phyloP scores from a whole-genome alignment of 192 early-diverging fungal species.

The Rhizoclosmatium globosum region DNA sequence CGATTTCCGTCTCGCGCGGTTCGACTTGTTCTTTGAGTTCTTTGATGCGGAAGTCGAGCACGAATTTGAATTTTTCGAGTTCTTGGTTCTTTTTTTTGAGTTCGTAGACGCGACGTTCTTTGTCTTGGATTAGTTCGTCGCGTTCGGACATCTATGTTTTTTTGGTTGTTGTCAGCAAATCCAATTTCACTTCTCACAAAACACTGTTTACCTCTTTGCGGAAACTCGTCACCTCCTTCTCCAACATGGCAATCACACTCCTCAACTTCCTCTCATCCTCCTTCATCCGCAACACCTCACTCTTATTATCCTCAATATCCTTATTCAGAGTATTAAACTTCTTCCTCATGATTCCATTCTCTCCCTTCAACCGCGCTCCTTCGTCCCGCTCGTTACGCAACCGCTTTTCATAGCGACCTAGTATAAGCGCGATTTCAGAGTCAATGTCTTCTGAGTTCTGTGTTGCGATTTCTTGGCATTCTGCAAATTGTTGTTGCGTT shows the following conservation, averaged over 20 bases:
- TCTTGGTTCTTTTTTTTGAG: constrained; percentile 70
- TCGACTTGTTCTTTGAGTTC: constrained; percentile 67
- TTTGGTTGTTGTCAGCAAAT: not conserved
- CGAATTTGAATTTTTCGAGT: constrained; percentile 71
- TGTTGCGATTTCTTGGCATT: constrained; percentile 54
- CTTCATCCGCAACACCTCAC: constrained; percentile 54
- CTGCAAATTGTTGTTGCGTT: constrained; percentile 45
- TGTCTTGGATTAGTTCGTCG: constrained; percentile 66
- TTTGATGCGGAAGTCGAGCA: constrained; percentile 65
- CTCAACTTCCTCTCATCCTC: constrained; percentile 60
- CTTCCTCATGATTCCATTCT: constrained; percentile 72
- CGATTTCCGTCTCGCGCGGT: constrained; percentile 61
- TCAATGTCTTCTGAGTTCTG: constrained; percentile 62
- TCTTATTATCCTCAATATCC: constrained; percentile 65
- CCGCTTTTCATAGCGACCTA: constrained; percentile 54
- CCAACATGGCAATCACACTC: constrained; percentile 53
- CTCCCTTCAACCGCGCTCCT: constrained; percentile 63
- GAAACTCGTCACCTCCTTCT: constrained; percentile 59
- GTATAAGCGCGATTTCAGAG: constrained; percentile 53
- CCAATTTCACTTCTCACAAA: not conserved
- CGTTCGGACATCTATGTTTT: constrained; percentile 57
- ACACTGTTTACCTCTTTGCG: constrained; percentile 56
- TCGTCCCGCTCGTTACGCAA: constrained; percentile 60
- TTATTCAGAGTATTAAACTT: constrained; percentile 68
- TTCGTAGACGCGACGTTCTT: constrained; percentile 63